phyloP scores from a whole-genome alignment of 352 stramenopile genomes.

The Globisporangium uncinulatum region DNA sequence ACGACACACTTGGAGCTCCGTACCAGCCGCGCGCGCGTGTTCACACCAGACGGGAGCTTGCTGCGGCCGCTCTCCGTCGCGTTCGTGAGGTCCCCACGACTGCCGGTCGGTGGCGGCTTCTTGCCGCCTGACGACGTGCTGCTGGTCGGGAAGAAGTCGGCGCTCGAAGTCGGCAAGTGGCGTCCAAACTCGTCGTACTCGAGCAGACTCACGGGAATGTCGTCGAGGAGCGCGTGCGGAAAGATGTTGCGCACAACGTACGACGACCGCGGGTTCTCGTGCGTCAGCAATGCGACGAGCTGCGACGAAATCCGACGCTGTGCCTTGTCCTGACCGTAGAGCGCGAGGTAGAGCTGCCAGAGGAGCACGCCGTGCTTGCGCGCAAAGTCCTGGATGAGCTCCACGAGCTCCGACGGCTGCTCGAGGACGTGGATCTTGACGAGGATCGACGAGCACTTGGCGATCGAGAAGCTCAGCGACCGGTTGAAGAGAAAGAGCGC shows the following conservation, averaged over 20 bases:
- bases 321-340: slow-evolving; percentile 79
- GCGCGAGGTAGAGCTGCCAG: slow-evolving; percentile 80
- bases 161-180: slow-evolving; percentile 46
- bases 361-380: slow-evolving; percentile 77
- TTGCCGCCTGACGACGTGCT: slow-evolving; percentile 22
- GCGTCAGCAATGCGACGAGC: slow-evolving; percentile 76
- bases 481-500: slow-evolving; percentile 82
- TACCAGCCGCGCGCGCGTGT: slow-evolving; percentile 69
- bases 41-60: slow-evolving; percentile 71
- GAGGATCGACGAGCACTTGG: slow-evolving; percentile 83
- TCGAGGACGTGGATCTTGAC: slow-evolving; percentile 86
- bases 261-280: slow-evolving; percentile 82
- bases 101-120: slow-evolving; percentile 23
- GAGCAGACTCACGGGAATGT: slow-evolving; percentile 61
- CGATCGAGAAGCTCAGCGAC: slow-evolving; percentile 80
- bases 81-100: slow-evolving; percentile 50
- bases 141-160: slow-evolving; percentile 35
- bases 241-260: slow-evolving; percentile 83
- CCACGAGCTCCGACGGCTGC: slow-evolving; percentile 79
- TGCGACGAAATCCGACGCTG: slow-evolving; percentile 84
- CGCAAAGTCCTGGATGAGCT: slow-evolving; percentile 83
- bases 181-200: slow-evolving; percentile 85
- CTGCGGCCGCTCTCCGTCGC: slow-evolving; percentile 60
- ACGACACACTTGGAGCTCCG: slow-evolving; percentile 75
- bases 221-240: slow-evolving; percentile 72